Evolutionary conservation across 1,284 basidiomycete species (phyloP), one percentile per base, ranked within the genome.

Genomic region (Phellinidium pouzarii): DNA sequence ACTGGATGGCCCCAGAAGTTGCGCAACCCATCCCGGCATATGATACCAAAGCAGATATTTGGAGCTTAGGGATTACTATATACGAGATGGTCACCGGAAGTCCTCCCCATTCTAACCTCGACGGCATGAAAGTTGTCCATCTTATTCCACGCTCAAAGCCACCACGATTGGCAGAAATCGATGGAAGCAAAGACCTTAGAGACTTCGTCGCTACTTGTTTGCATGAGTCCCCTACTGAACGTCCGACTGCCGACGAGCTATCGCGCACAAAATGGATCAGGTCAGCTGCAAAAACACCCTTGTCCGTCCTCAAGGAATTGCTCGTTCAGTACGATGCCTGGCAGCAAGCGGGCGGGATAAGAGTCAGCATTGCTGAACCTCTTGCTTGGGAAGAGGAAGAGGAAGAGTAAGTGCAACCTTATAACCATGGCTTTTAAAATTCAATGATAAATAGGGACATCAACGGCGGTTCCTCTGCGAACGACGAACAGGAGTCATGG

Each of bases 1-100:
- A 95, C 66, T 98, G 94, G 94, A 98, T 98, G 95, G 94, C 94
- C 0, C 94, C 94, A 0, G 95, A 98, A 68, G 93, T 98, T 4
- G 90, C 95, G 14, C 88, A 92, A 57, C 83, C 86, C 37, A 83
- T 87, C 2, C 83, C 90, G 29, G 77, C 86, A 42, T 99, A 99
- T 66, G 94, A 98, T 63, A 87, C 88, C 27, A 92, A 93, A 64
- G 95, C 94, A 3, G 95, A 98, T 64, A 92, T 98, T 47, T 98
- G 94, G 94, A 94, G 91, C 61, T 70, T 98, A 53, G 94, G 94
- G 4, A 94, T 98, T 63, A 89, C 94, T 66, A 80, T 94, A 14
- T 96, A 91, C 63, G 94, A 98, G 68, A 94, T 97, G 84, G 82
- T 86, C 50, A 95, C 90, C 63, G 94, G 94, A n/a, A 84, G 83